Conservation (phyloP, 371 early-diverging fungal species). For the Batkoa obscura region DNA sequence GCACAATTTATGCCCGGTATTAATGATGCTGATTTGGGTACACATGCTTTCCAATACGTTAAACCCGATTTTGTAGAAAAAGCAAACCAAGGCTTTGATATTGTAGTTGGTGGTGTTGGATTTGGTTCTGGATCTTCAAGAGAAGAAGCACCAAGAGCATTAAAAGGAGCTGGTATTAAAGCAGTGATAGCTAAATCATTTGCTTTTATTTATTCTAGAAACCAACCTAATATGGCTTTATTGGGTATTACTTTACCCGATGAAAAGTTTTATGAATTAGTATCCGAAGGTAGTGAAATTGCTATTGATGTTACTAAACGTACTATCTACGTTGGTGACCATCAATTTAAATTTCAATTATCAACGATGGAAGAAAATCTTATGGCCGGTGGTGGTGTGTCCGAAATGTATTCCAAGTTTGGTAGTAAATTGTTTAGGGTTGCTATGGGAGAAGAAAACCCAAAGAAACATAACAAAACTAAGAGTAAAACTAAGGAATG, state of each 20-base stretch:
- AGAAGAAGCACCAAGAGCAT: constrained; percentile 57
- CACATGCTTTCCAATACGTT: constrained; percentile 49
- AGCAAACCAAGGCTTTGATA: constrained; percentile 30
- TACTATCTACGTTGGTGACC: constrained; percentile 23
- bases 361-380: constrained; percentile 49
- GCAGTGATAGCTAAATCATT: constrained; percentile 58
- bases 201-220: constrained; percentile 35
- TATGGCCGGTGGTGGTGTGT: constrained; percentile 53
- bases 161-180: constrained; percentile 40
- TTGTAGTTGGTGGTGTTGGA: constrained; percentile 45
- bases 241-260: constrained; percentile 44
- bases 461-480: not conserved
- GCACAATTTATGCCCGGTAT: constrained; percentile 59
- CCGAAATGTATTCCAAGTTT: constrained; percentile 50
- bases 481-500: not conserved
- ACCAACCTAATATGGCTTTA: constrained; percentile 56
- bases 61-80: constrained; percentile 46
- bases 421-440: constrained; percentile 47
- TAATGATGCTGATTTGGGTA: constrained; percentile 41
- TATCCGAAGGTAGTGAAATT: constrained; percentile 40
- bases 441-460: constrained; percentile 15
- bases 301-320: constrained; percentile 39
- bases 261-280: constrained; percentile 43
- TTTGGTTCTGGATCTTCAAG: constrained; percentile 54
- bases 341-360: constrained; percentile 30